These are phyloP conservation scores for Simplicillium sp. DNA, from an alignment of 2,329 filamentous ascomycete species.

Conservation along the genomic window DNA sequence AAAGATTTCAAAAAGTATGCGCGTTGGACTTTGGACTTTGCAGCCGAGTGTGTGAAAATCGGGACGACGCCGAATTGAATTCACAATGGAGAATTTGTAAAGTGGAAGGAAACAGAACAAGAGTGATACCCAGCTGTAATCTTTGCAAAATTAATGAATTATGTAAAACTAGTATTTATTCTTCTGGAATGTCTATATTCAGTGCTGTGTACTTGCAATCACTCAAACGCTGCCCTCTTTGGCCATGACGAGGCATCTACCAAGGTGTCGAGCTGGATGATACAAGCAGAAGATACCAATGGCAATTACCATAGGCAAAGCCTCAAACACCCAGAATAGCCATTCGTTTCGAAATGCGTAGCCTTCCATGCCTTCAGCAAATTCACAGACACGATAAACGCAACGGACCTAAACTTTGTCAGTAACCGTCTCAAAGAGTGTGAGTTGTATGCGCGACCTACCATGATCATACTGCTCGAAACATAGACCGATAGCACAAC, in stretches of 20 bases:
- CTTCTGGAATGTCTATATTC: no score
- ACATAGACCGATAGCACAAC: slow-evolving; percentile 31
- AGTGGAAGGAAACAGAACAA: no score
- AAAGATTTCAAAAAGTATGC: slow-evolving; percentile 6
- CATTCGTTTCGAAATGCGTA: slow-evolving; percentile 42
- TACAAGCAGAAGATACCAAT: slow-evolving; percentile 38
- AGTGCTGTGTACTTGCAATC: no score
- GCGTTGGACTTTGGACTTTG: no score
- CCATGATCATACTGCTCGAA: slow-evolving; percentile 34
- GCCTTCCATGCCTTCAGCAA: slow-evolving; percentile 37
- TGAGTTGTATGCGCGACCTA: slow-evolving; percentile 14
- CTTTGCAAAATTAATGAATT: no score
- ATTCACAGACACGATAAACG: slow-evolving; percentile 44
- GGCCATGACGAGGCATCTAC: slow-evolving; percentile 5
- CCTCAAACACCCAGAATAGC: slow-evolving; percentile 43
- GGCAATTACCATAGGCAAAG: slow-evolving; percentile 35
- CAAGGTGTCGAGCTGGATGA: slow-evolving; percentile 33
- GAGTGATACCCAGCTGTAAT: no score
- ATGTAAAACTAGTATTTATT: no score
- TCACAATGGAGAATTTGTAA: no score
- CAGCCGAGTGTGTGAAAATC: no score
- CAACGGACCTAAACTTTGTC: slow-evolving; percentile 28
- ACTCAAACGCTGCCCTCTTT: background rate
- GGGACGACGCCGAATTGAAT: no score
- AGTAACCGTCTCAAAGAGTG: no score